Percentiles rank a stretch among this genome's conserved stretches.
Evolutionary conservation across 768 basidiomycete species (phyloP).

Genomic region (Naganishia friedmannii): DNA sequence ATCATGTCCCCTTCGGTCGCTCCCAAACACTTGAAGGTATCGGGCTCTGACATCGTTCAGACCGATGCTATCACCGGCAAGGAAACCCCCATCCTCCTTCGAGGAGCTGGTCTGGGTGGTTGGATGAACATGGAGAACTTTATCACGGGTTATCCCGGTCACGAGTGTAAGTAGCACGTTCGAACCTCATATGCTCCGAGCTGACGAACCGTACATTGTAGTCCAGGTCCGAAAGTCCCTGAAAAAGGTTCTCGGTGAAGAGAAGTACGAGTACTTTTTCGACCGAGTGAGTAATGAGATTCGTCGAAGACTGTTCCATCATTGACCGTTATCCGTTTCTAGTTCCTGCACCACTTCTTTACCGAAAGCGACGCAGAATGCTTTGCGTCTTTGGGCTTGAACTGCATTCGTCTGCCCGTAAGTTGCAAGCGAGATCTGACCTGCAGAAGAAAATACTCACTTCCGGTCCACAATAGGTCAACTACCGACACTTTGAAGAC

Average conservation of each 20-base stretch:
- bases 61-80: slow-evolving; percentile 23
- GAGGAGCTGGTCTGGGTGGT: slow-evolving; percentile 38
- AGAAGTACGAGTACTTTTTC: slow-evolving; percentile 72
- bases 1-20: slow-evolving; percentile 18
- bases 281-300: slow-evolving; percentile 61
- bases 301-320: not conserved
- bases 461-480: slow-evolving; percentile 28
- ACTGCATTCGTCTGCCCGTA: slow-evolving; percentile 63
- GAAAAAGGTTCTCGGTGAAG: slow-evolving; percentile 63
- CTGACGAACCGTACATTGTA: not conserved
- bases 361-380: slow-evolving; percentile 69
- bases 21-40: slow-evolving; percentile 27
- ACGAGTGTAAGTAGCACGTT: slow-evolving; percentile 58
- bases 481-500: slow-evolving; percentile 55
- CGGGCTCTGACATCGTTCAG: slow-evolving; percentile 27
- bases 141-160: slow-evolving; percentile 69
- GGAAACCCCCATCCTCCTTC: slow-evolving; percentile 28
- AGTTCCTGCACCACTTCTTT: slow-evolving; percentile 85
- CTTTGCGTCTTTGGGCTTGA: slow-evolving; percentile 74
- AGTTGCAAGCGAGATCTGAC: not conserved
- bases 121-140: slow-evolving; percentile 48
- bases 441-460: not conserved
- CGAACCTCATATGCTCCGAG: not conserved
- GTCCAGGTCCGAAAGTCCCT: slow-evolving; percentile 67
- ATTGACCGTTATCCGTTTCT: slow-evolving; percentile 1